Evolutionary conservation across 2,329 filamentous ascomycete genomes (phyloP).

Genomic region (Alternaria hordeiaustralica): DNA sequence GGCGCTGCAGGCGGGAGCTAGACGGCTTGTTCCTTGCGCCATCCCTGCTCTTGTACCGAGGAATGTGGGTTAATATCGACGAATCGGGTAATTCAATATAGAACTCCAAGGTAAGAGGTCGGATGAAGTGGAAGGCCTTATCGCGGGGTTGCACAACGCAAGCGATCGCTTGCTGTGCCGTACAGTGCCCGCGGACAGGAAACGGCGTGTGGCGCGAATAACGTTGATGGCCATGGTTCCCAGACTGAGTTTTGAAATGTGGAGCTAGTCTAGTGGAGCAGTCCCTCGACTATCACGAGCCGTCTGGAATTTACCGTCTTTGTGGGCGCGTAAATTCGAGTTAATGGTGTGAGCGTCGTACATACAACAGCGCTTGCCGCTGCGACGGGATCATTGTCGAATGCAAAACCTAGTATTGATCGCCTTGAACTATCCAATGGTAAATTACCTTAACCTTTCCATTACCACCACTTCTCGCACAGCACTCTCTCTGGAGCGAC

Average conservation of each 20-base stretch:
- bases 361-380: conserved; percentile 26
- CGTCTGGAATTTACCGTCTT: conserved; percentile 24
- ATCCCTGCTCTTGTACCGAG: conserved; percentile 12
- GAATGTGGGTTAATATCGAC: conserved; percentile 23
- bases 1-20: conserved; percentile 20
- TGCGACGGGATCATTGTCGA: conserved; percentile 1
- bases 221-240: neutral
- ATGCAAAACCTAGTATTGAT: conserved; percentile 2
- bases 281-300: conserved; percentile 10
- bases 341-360: conserved; percentile 30
- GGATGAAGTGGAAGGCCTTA: neutral
- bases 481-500: conserved; percentile 51
- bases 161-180: conserved; percentile 1
- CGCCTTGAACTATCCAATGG: conserved; percentile 1
- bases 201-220: neutral
- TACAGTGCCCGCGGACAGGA: neutral
- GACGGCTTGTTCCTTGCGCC: conserved; percentile 21
- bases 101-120: conserved; percentile 3
- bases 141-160: conserved; percentile 12
- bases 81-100: conserved; percentile 23
- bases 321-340: conserved; percentile 35
- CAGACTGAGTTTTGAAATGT: neutral
- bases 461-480: conserved; percentile 61
- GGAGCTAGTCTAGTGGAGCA: conserved; percentile 1
- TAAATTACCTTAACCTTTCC: neutral